These are phyloP conservation scores for Solanum tacnaense DNA, from an alignment of 257 asterid genomes.

Conservation along the genomic window DNA sequence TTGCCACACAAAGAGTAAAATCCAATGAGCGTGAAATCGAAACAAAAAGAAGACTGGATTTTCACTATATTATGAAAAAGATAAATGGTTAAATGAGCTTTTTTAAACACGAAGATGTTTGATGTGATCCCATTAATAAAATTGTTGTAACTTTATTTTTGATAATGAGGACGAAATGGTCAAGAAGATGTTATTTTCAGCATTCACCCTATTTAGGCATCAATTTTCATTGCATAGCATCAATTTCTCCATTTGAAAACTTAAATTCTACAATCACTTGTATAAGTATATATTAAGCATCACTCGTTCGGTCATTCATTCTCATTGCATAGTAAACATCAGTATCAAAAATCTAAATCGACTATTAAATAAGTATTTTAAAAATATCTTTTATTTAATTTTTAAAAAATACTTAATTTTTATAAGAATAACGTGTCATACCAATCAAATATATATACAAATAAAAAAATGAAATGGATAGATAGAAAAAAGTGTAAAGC, in stretches of 20 bases:
- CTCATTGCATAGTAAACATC: not conserved
- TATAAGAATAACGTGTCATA: no score
- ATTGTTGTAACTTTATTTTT: not conserved
- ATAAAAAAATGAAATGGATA: not conserved
- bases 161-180: not conserved
- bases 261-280: not conserved
- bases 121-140: not conserved
- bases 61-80: not conserved
- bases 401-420: no score
- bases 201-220: not conserved
- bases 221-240: not conserved
- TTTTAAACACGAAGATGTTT: not conserved
- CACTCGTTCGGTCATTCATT: not conserved
- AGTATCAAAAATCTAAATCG: no score
- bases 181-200: not conserved
- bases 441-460: no score
- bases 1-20: not conserved
- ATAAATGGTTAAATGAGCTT: not conserved
- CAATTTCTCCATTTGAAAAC: no score
- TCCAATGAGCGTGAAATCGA: not conserved
- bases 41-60: not conserved
- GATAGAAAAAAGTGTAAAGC: not conserved
- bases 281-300: no score
- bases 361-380: no score
- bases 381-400: no score